Evolutionary conservation across 1,284 basidiomycete genomes (phyloP), one percentile per base, ranked within the genome.

Genomic region (Papiliotrema terrestris): DNA sequence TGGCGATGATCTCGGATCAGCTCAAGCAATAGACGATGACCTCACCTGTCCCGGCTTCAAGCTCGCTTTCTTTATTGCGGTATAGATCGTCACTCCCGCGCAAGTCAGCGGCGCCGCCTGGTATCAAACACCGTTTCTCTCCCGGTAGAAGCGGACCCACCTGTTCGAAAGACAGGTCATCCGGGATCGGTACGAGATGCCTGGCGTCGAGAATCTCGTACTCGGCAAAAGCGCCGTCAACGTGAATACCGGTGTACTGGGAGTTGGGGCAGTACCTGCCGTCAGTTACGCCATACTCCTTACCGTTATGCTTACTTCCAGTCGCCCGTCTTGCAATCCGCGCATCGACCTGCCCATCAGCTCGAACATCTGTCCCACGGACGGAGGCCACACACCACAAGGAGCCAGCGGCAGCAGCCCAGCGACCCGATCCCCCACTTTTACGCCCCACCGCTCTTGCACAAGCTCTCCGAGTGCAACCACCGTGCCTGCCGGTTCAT

Each of bases 31-130:
- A 11, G 13, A 2, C 19, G 2, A 42, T 8, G 2, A 1, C 11
- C 39, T n/a, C 15, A 53, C 56, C 9, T 59, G 51, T 2, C 59
- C 61, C 19, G 55, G 47, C 43, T 62, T 57, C 22, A 65, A 45
- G 29, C 52, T 54, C 4, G 58, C 57, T 51, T 60, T 63, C 45
- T 60, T 60, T 49, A 68, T 65, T 20, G 59, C 62, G 2, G 52
- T 44, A 42, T 66, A 68, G 13, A 65, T 63, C 3, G 66, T 66
- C 14, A 68, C 54, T 4, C 66, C 66, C 3, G 66, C 66, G 54
- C 66, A 68, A 5, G 59, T 65, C 23, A 68, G 41, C 26, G 66
- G 62, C 2, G 66, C 66, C 5, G 64, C 66, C 62, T 68, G 47
- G n/a, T 2, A 46, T 49, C 3, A 15, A 35, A 26, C 29, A 35